Percentiles rank a stretch among this genome's conserved stretches.
These are phyloP conservation scores for Ascochyta pisi DNA, from an alignment of 2,329 filamentous ascomycete genomes.

Conservation along the genomic window DNA sequence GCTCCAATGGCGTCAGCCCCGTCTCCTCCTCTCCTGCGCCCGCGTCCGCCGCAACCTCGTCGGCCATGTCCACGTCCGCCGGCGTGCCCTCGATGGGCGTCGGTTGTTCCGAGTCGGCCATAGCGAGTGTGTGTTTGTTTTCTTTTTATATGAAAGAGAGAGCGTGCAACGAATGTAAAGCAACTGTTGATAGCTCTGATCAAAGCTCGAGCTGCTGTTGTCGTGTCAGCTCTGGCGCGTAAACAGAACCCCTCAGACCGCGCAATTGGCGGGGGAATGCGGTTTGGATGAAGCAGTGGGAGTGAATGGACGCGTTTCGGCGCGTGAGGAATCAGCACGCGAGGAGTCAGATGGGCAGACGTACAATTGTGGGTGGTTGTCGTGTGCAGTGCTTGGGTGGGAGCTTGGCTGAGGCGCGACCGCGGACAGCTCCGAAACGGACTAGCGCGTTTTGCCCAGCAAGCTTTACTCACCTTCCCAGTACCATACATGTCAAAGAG, in stretches of 20 bases:
- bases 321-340: background rate
- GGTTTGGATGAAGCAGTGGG: background rate
- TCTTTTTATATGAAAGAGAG: background rate
- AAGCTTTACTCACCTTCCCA: too few species aligned
- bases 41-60: slow-evolving; percentile 28
- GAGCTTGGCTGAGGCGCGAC: slow-evolving; percentile 1
- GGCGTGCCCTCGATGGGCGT: slow-evolving; percentile 40
- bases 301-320: background rate
- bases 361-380: background rate
- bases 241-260: background rate
- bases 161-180: background rate
- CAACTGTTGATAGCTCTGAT: too few species aligned
- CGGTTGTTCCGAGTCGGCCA: slow-evolving; percentile 42
- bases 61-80: slow-evolving; percentile 60
- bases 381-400: background rate
- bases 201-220: background rate
- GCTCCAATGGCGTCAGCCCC: slow-evolving; percentile 54
- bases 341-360: background rate
- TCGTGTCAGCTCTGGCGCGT: background rate
- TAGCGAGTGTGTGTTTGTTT: slow-evolving; percentile 11
- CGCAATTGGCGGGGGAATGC: background rate
- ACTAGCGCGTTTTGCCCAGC: background rate
- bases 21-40: slow-evolving; percentile 38
- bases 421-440: background rate
- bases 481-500: too few species aligned